Conservation (phyloP, 116 monocot species). For the Zostera marina region DNA sequence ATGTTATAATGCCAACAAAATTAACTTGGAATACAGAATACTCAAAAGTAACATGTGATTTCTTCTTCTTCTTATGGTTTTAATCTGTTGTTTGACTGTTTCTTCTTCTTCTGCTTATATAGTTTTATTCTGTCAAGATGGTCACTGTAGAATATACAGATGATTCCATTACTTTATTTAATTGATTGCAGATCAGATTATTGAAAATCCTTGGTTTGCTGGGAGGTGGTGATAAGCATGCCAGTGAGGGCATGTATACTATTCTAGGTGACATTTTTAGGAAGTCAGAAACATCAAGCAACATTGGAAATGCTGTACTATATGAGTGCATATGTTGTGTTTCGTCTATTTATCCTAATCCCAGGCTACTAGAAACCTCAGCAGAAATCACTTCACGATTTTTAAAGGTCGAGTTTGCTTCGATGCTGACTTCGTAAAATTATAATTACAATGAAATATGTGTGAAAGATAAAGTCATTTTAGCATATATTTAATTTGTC, state of each 20-base stretch:
- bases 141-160: not conserved
- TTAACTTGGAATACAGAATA: no score
- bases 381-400: conserved; percentile 83
- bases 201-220: conserved; percentile 83
- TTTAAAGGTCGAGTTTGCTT: conserved; percentile 47
- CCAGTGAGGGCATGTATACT: conserved; percentile 81
- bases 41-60: no score
- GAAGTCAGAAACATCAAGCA: conserved; percentile 70
- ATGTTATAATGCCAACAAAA: no score
- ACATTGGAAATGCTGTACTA: conserved; percentile 90
- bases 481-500: not conserved
- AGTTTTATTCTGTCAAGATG: no score
- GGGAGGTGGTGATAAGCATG: conserved; percentile 80
- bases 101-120: no score
- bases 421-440: not conserved
- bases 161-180: conserved; percentile 1
- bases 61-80: no score
- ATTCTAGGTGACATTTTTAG: conserved; percentile 76
- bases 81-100: no score
- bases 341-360: conserved; percentile 77
- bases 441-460: not conserved
- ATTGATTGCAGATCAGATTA: conserved; percentile 69
- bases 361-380: conserved; percentile 65
- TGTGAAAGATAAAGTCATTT: not conserved
- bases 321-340: conserved; percentile 96